phyloP scores from a whole-genome alignment of 345 rosid genomes.

The Turritis glabra region DNA sequence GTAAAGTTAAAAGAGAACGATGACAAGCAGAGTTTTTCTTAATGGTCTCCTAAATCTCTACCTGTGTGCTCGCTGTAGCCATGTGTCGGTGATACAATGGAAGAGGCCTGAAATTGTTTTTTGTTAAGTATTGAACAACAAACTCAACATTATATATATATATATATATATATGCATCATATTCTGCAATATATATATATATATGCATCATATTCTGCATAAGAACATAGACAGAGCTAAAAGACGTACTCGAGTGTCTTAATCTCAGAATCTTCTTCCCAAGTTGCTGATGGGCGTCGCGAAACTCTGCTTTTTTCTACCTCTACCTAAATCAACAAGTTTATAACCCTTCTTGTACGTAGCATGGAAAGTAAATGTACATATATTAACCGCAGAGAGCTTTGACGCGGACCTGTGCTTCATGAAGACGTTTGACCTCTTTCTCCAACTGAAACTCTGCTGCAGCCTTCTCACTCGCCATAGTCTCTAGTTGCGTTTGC shows the following conservation, averaged over 20 bases:
- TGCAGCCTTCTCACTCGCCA: conserved; percentile 98
- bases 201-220: too few relatives aligned
- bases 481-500: conserved; percentile 96
- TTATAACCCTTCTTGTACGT: conserved; percentile 9
- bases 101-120: conserved; percentile 67
- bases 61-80: conserved; percentile 82
- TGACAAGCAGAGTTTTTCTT: neutral
- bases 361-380: conserved; percentile 9
- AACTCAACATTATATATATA: too few relatives aligned
- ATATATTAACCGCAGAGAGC: conserved; percentile 19
- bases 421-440: conserved; percentile 82
- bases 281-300: conserved; percentile 67
- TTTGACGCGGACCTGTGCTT: conserved; percentile 65
- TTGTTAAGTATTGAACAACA: conserved; percentile 26
- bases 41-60: conserved; percentile 30
- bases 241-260: conserved; percentile 88
- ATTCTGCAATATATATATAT: too few relatives aligned
- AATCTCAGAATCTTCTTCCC: conserved; percentile 97
- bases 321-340: conserved; percentile 57
- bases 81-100: conserved; percentile 88
- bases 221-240: neutral
- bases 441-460: conserved; percentile 97
- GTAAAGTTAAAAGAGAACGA: neutral
- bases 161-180: too few relatives aligned
- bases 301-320: conserved; percentile 85